A percentile compares a stretch with the other conserved stretches of the same genome.
These are phyloP conservation scores for Calonectria pseudoreteaudii DNA, from an alignment of 2,329 filamentous ascomycete genomes.

Conservation along the genomic window DNA sequence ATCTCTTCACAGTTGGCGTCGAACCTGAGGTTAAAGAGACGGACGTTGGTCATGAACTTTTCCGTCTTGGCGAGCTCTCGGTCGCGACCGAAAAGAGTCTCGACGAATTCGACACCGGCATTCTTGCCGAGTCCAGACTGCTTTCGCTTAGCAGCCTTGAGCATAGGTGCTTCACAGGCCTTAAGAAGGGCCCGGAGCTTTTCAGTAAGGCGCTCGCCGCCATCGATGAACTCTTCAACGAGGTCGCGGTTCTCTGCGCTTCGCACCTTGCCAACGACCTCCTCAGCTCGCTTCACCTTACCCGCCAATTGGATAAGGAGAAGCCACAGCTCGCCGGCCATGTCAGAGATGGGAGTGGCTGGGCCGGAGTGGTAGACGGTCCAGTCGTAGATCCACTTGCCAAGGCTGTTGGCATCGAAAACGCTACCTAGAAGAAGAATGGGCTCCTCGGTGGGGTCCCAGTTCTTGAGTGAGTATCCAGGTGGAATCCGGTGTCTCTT, in stretches of 20 bases:
- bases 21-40: conserved; percentile 92
- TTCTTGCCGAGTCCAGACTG: conserved; percentile 83
- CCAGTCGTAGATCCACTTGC: conserved; percentile 99
- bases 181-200: conserved; percentile 90
- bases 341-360: conserved; percentile 85
- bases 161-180: conserved; percentile 94
- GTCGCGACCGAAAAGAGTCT: conserved; percentile 93
- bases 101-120: conserved; percentile 93
- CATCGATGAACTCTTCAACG: conserved; percentile 90
- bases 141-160: conserved; percentile 84
- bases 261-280: conserved; percentile 79
- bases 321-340: conserved; percentile 95
- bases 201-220: conserved; percentile 86
- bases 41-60: conserved; percentile 89
- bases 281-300: conserved; percentile 92
- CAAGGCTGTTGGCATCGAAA: conserved; percentile 96
- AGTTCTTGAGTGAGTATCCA: conserved; percentile 97
- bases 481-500: conserved; percentile 80
- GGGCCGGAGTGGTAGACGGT: conserved; percentile 91
- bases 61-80: conserved; percentile 90
- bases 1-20: conserved; percentile 97
- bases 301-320: conserved; percentile 92
- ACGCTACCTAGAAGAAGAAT: conserved; percentile 95
- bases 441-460: conserved; percentile 94
- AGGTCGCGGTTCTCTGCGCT: conserved; percentile 80